Evolutionary conservation across 2,329 filamentous ascomycete genomes (phyloP), one percentile per base, ranked within the genome.

Genomic region (Phaeosphaeriaceae sp.): DNA sequence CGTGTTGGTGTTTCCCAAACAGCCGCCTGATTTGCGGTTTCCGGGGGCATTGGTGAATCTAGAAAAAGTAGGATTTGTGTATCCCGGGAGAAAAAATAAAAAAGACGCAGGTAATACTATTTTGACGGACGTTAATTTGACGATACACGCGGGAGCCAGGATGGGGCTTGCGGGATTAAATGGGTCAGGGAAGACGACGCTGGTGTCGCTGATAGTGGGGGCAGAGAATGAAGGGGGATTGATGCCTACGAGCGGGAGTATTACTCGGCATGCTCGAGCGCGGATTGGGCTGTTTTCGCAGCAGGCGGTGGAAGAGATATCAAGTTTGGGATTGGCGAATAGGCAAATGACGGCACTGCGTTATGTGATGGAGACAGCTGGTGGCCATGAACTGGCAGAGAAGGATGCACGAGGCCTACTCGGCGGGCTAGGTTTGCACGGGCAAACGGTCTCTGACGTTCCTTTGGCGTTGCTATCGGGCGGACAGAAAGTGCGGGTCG

Each of bases 261-360:
- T 89, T 2, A 81, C 82, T 0, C 79, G 79, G 0, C 90, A 95
- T 68, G 82, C 90, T 0, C 80, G 89, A 16, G 76, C 90, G 8
- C 85, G 82, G 54, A 72, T 91, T 38, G 89, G 86, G 1, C 90
- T 91, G 66, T 94, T 92, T 72, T 89, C 88, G 3, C 90, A 95
- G 67, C 86, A 92, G 61, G 86, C 88, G 0, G 87, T 92, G 4
- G 87, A 92, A 58, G 79, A 80, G 5, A 78, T 94, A 5, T 84
- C 87, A 55, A 65, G 75, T 2, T 70, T 83, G 6, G 86, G 83
- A 0, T 70, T 68, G 1, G 77, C 81, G 4, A 73, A 78, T 1
- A 77, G 81, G 0, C 67, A 72, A 1, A 71, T 89, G 4, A 92
- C 89, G 0, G 86, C 89, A 0, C 77, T 94, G 1, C 72, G 80